Evolutionary conservation across 495 filamentous ascomycete genomes (phyloP), one percentile per base, ranked within the genome.

Genomic region (Tetracladium marchalianum): DNA sequence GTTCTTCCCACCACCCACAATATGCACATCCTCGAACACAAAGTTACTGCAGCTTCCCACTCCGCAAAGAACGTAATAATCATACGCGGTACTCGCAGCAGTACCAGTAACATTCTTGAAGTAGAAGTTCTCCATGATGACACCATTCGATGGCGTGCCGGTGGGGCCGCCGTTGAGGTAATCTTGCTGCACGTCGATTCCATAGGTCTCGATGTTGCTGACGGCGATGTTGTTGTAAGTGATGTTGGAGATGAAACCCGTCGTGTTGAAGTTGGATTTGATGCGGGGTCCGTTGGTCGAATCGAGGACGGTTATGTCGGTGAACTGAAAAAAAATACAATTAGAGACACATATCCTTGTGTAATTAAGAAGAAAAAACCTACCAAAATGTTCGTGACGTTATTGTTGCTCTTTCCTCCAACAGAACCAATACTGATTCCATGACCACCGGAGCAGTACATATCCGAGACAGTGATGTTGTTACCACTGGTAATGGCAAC

Each of bases 1-100:
- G 7, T 51, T 53, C 42, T 24, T 50, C 5, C 60, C 62, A n/a
- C 71, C 70, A 11, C 64, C 65, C 1, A 58, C 62, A 44, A 74
- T 66, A 17, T 49, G 50, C 10, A 69, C 58, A 39, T 56, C 62
- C 9, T 55, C 54, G 46, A 70, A 73, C 10, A 46, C 49, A 43
- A 73, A 65, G 50, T 69, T 57, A 0, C 59, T 60, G 54, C 71
- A 75, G 41, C 62, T 66, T 4, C 64, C 68, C 19, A 55, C 55
- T 1, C 69, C 71, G 51, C 71, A 75, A 5, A 73, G 64, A 31
- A 75, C 66, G 47, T 72, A 75, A 53, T 71, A 70, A 44, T 71
- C 56, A 5, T 51, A 53, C 33, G 53, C 57, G 31, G 49, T 51
- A 11, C 34, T 15, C 11, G 17, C 13, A 39, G 57, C 63, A 0